phyloP scores from a whole-genome alignment of 2,329 filamentous ascomycete genomes.

The Metarhizium rileyi region DNA sequence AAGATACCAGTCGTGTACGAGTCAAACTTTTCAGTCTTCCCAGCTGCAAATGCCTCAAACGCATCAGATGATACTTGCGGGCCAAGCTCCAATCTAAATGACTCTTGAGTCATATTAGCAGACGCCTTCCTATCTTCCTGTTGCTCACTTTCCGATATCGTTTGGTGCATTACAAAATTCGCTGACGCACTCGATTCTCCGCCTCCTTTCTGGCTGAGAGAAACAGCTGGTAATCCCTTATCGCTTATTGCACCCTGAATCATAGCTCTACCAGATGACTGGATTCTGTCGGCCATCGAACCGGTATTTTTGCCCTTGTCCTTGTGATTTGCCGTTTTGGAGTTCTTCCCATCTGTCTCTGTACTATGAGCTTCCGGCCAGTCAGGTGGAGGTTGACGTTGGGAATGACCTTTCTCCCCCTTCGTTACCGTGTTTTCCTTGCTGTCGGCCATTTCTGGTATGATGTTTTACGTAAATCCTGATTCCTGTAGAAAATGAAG shows the following conservation, averaged over 20 bases:
- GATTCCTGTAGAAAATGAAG: background rate
- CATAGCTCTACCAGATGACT: slow-evolving; percentile 1
- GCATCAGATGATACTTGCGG: background rate
- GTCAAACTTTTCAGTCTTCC: background rate
- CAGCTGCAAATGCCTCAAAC: background rate
- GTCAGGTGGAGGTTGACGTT: background rate
- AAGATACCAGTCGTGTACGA: background rate
- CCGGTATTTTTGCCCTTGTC: slow-evolving; percentile 9
- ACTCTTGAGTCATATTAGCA: background rate
- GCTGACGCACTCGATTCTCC: slow-evolving; percentile 3
- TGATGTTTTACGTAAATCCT: background rate
- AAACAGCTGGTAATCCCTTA: background rate
- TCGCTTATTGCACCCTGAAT: background rate
- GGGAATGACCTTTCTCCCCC: background rate
- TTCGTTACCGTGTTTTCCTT: background rate
- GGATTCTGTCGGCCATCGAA: background rate
- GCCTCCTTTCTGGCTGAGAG: slow-evolving; percentile 10
- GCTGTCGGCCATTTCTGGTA: background rate
- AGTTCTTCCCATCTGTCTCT: background rate
- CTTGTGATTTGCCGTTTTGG: background rate
- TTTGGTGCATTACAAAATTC: background rate
- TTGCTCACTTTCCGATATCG: background rate
- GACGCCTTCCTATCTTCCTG: background rate
- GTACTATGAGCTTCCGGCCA: background rate
- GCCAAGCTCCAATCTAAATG: background rate